Evolutionary conservation across 768 basidiomycete species (phyloP).

Genomic region (Xerocomus spinulosus): DNA sequence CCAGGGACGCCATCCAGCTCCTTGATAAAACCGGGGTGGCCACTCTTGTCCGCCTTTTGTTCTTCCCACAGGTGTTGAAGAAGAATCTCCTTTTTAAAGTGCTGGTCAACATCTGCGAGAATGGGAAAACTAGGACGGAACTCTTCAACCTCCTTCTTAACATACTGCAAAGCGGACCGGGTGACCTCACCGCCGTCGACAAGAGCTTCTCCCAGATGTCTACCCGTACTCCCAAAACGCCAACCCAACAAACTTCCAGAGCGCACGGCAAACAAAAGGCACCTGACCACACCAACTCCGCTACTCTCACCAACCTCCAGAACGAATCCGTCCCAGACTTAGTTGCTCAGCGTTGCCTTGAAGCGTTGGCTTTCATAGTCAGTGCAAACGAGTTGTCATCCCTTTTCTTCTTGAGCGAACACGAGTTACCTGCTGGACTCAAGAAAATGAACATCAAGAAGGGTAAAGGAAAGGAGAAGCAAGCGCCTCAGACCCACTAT

Average conservation of each 20-base stretch:
- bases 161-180: slow-evolving; percentile 92
- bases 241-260: slow-evolving; percentile 36
- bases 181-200: slow-evolving; percentile 87
- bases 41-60: slow-evolving; percentile 84
- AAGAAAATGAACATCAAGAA: slow-evolving; percentile 69
- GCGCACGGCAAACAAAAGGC: slow-evolving; percentile 68
- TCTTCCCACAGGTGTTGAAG: slow-evolving; percentile 90
- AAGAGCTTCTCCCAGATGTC: slow-evolving; percentile 92
- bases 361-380: slow-evolving; percentile 86
- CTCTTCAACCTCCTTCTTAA: slow-evolving; percentile 92
- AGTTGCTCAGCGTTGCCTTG: slow-evolving; percentile 90
- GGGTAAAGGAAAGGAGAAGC: slow-evolving; percentile 94
- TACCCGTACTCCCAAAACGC: slow-evolving; percentile 57
- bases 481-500: slow-evolving; percentile 73
- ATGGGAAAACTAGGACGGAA: slow-evolving; percentile 84
- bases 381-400: slow-evolving; percentile 78
- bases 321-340: slow-evolving; percentile 87
- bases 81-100: slow-evolving; percentile 85
- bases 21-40: slow-evolving; percentile 89
- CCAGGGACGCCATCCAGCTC: slow-evolving; percentile 88
- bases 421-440: slow-evolving; percentile 81
- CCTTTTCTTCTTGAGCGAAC: slow-evolving; percentile 93
- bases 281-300: slow-evolving; percentile 47
- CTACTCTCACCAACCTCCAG: slow-evolving; percentile 49
- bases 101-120: slow-evolving; percentile 94